Evolutionary conservation across 2,329 filamentous ascomycete species (phyloP), one percentile per base, ranked within the genome.

Genomic region (Bipolaris gigantea): DNA sequence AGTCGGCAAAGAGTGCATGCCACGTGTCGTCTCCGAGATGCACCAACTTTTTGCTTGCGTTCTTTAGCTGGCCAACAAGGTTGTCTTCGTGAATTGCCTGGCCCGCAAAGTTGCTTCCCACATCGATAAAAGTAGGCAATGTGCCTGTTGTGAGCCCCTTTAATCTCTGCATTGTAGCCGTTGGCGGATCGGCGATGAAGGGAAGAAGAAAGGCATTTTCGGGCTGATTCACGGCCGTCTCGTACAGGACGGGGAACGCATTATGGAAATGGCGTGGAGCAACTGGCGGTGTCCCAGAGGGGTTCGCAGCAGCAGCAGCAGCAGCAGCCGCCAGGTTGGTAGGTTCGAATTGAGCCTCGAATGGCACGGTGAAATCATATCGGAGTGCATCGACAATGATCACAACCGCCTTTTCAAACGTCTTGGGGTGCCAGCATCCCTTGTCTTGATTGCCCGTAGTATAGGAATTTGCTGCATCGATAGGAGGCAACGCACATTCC

Each of bases 11-110:
- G 15, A 99, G 79, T 39, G 90, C 83, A 62, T 92, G 89, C 94
- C 94, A 99, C 4, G 94, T 99, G 75, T 99, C 93, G 73, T 99
- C 94, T n/a, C 94, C 94, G 34, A 99, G 79, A 68, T 99, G 95
- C 5, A 92, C 94, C 62, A 99, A 85, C 60, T 83, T 89, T 80
- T 91, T 89, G 33, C 85, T 85, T 15, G 84, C 83, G 64, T 81
- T 77, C 51, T 79, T 81, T 56, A 90, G 66, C 65, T 90, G 87
- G 49, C 82, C 81, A 13, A 90, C 77, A 41, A 90, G 63, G 61
- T 90, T 90, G 72, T 99, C 94, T 78, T 99, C 94, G 53, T 97
- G 92, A 64, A 99, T 97, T 5, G 90, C 90, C 3, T 89, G 96
- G 2, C 94, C 94, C 0, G 91, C 92, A 74, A 99, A 99, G 75